Evolutionary conservation across 345 rosid species (phyloP).

Genomic region (Laguncularia racemosa): DNA sequence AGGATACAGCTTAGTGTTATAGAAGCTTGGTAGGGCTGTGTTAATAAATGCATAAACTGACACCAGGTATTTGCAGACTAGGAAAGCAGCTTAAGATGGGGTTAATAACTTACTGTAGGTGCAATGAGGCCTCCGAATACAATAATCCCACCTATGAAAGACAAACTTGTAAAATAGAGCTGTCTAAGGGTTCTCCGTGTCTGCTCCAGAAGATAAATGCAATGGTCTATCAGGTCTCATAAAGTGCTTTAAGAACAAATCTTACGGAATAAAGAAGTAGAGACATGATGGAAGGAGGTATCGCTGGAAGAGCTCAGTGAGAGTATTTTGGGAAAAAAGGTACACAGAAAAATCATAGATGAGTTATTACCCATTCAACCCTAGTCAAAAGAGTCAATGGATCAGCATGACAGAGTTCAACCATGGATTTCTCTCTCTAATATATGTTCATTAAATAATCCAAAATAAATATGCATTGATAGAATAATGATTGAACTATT

Average conservation of each 20-base stretch:
- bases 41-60: no score
- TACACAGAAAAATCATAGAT: no score
- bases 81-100: not conserved
- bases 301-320: no score
- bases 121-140: slow-evolving; percentile 92
- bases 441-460: not conserved
- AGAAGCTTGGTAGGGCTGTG: no score
- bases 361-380: no score
- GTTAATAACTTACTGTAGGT: slow-evolving; percentile 53
- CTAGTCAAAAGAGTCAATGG: no score
- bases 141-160: slow-evolving; percentile 61
- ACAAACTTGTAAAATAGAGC: slow-evolving; percentile 72
- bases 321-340: no score
- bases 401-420: no score
- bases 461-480: not conserved
- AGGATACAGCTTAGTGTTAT: no score
- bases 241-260: not conserved
- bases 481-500: no score
- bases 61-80: not conserved
- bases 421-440: no score
- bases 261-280: not conserved
- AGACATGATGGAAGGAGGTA: no score
- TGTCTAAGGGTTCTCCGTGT: slow-evolving; percentile 79
- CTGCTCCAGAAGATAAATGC: slow-evolving; percentile 24
- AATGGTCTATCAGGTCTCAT: not conserved